Evolutionary conservation across 1,284 basidiomycete species (phyloP).

Genomic region (Pyrrhoderma lamaoense): DNA sequence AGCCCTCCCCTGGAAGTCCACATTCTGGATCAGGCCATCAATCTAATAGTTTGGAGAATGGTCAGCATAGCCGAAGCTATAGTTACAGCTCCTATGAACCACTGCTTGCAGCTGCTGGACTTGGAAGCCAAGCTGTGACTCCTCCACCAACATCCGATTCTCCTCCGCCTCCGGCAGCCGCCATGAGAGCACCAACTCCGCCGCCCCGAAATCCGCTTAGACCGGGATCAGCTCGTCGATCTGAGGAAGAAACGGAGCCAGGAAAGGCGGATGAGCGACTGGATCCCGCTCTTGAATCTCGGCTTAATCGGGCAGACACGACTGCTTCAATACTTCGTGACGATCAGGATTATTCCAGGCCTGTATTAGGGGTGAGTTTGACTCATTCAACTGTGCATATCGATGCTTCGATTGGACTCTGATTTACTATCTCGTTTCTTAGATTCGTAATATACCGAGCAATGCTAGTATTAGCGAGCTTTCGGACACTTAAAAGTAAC

Average conservation of each 20-base stretch:
- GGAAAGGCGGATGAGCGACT: constrained; percentile 33
- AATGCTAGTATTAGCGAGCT: constrained; percentile 32
- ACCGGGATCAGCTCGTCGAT: constrained; percentile 14
- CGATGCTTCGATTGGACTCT: not conserved
- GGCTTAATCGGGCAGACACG: constrained; percentile 29
- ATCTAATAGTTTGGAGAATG: constrained; percentile 26
- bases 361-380: constrained; percentile 46
- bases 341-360: constrained; percentile 50
- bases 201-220: constrained; percentile 40
- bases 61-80: constrained; percentile 29
- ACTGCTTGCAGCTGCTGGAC: constrained; percentile 37
- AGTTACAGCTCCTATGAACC: constrained; percentile 60
- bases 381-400: not conserved
- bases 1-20: constrained; percentile 33
- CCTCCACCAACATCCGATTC: constrained; percentile 23
- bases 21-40: constrained; percentile 30
- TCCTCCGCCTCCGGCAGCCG: constrained; percentile 11
- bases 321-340: constrained; percentile 36
- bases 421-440: constrained; percentile 13
- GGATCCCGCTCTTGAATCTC: constrained; percentile 37
- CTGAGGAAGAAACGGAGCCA: constrained; percentile 18
- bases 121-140: constrained; percentile 19
- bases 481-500: constrained; percentile 25
- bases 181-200: constrained; percentile 25
- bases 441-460: constrained; percentile 22